A percentile compares a stretch with the other conserved stretches of the same genome.
These are phyloP conservation scores for Cinnamomum micranthum DNA, from an alignment of 164 flowering plant species.

Conservation along the genomic window DNA sequence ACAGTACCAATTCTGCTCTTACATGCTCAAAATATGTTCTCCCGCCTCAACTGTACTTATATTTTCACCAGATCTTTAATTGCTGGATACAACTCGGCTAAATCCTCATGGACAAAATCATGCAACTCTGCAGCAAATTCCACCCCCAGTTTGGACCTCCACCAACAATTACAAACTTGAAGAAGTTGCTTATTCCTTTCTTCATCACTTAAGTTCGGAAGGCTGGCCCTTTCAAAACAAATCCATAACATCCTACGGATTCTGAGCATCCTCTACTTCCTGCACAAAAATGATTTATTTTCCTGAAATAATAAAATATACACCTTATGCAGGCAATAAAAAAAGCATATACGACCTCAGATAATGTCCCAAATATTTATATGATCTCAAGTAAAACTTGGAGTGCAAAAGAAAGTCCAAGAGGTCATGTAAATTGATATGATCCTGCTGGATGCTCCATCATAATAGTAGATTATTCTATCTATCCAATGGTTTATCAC, in stretches of 20 bases:
- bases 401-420: background rate
- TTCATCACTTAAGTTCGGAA: conserved; percentile 71
- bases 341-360: background rate
- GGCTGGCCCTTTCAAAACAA: conserved; percentile 82
- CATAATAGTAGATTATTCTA: too few species aligned
- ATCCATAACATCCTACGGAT: conserved; percentile 65
- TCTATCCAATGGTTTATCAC: too few species aligned
- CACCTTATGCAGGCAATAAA: background rate
- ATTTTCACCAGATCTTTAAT: conserved; percentile 62
- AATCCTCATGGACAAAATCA: conserved; percentile 75
- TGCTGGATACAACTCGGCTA: conserved; percentile 59
- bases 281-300: conserved; percentile 23
- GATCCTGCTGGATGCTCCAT: background rate
- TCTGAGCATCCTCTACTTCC: conserved; percentile 93
- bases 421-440: background rate
- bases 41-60: conserved; percentile 71
- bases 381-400: background rate
- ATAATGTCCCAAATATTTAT: background rate
- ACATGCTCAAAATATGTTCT: conserved; percentile 84
- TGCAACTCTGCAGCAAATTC: conserved; percentile 98
- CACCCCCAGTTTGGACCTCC: conserved; percentile 99
- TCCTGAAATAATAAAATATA: background rate
- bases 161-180: conserved; percentile 93
- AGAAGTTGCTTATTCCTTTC: conserved; percentile 66
- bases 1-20: conserved; percentile 26